Percentiles rank a stretch among this genome's conserved stretches.
Evolutionary conservation across 2,329 filamentous ascomycete genomes (phyloP).

Genomic region (Stagonosporopsis rhizophila): DNA sequence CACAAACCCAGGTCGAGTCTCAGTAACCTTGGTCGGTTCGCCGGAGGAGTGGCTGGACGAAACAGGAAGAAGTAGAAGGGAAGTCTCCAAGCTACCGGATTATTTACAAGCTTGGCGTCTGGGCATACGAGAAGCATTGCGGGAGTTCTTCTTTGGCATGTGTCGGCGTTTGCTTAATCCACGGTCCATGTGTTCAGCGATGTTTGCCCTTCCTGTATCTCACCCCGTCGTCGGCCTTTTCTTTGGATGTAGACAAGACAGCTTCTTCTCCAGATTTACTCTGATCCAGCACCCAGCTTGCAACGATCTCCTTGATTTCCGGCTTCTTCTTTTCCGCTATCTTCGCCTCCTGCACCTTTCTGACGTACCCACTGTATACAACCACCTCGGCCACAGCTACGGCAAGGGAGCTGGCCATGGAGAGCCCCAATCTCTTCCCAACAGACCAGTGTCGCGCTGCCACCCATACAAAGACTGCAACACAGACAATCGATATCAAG

Average conservation of each 20-base stretch:
- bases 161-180: conserved; percentile 12
- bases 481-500: conserved; percentile 82
- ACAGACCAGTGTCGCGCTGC: conserved; percentile 77
- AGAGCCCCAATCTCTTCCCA: conserved; percentile 72
- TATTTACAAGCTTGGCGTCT: conserved; percentile 13
- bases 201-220: conserved; percentile 55
- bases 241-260: conserved; percentile 23
- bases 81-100: background rate
- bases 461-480: conserved; percentile 80
- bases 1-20: conserved; percentile 52
- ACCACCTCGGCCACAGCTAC: conserved; percentile 79
- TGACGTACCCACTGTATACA: conserved; percentile 77
- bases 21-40: conserved; percentile 54
- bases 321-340: conserved; percentile 64
- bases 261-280: conserved; percentile 18
- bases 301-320: conserved; percentile 73
- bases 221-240: conserved; percentile 41
- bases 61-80: conserved; percentile 45
- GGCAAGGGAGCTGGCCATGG: conserved; percentile 71
- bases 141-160: conserved; percentile 27
- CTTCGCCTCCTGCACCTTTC: conserved; percentile 73
- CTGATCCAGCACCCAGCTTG: conserved; percentile 70
- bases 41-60: conserved; percentile 50
- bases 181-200: conserved; percentile 39
- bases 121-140: conserved; percentile 31